Evolutionary conservation across 371 early-diverging fungal genomes (phyloP), one percentile per base, ranked within the genome.

Genomic region (Conidiobolus incongruus): DNA sequence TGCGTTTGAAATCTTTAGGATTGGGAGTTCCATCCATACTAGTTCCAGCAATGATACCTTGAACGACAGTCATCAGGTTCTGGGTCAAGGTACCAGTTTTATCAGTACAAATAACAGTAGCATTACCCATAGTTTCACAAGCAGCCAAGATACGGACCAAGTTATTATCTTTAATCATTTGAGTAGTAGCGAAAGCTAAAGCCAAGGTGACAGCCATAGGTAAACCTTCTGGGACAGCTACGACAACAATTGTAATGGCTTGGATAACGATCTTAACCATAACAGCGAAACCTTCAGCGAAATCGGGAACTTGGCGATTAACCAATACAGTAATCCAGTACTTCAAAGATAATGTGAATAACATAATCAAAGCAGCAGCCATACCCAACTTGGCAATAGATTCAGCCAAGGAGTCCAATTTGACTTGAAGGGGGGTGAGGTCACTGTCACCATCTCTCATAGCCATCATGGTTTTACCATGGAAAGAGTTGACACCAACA

Each of bases 101-200:
- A 64, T 96, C 95, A 0, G 87, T 79, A 63, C 95, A 94, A 30
- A 96, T 83, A 11, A 87, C 83, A 16, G 94, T 96, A 28, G 91
- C 90, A 46, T 81, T 81, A 35, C 94, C 93, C 93, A 93, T 94
- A 35, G 91, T 93, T 66, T 96, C 97, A 59, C 93, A 93, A 4
- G 97, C 88, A 15, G 82, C 69, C 44, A 96, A 67, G 35, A 84
- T 77, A 40, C 94, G 75, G 11, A 96, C 97, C 38, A 96, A 62
- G 60, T 89, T 91, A 49, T 81, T 85, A 51, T 87, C 88, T 55
- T 80, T 79, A 38, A 89, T 65, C 92, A 92, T 91, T 57, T 78
- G 72, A 16, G 78, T 79, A 3, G 90, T 88, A n/a, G 90, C 92
- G 53, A 81, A 86, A 13, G 88, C 92, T n/a, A 96, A 72, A 19